Conservation (phyloP, 768 basidiomycete genomes). For the Termitomyces sp. region DNA sequence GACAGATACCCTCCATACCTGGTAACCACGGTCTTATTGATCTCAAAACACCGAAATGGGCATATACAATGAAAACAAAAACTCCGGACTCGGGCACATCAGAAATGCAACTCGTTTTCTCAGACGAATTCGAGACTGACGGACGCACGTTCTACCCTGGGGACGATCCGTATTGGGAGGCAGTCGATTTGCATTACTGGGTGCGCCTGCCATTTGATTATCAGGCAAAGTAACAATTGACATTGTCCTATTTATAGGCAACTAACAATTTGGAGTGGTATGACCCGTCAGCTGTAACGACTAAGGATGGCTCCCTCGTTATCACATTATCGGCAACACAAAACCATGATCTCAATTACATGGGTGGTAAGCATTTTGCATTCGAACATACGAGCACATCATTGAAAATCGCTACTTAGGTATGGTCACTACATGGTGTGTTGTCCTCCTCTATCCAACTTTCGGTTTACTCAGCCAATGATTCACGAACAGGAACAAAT, state of each 20-base stretch:
- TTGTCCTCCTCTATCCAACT: background rate
- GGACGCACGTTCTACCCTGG: slow-evolving; percentile 77
- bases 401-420: slow-evolving; percentile 32
- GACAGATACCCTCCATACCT: slow-evolving; percentile 53
- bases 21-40: slow-evolving; percentile 59
- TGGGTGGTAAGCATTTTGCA: slow-evolving; percentile 47
- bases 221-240: background rate
- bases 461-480: slow-evolving; percentile 23
- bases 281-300: slow-evolving; percentile 77
- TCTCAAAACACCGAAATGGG: slow-evolving; percentile 50
- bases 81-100: slow-evolving; percentile 48
- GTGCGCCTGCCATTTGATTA: slow-evolving; percentile 23
- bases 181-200: slow-evolving; percentile 79
- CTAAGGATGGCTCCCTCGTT: slow-evolving; percentile 65
- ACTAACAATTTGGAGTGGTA: slow-evolving; percentile 85
- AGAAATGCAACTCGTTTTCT: slow-evolving; percentile 59
- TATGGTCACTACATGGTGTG: slow-evolving; percentile 39
- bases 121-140: slow-evolving; percentile 74
- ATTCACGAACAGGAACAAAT: slow-evolving; percentile 64
- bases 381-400: slow-evolving; percentile 11
- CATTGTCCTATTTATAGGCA: slow-evolving; percentile 30
- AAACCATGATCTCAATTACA: slow-evolving; percentile 69
- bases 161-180: slow-evolving; percentile 85
- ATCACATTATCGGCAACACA: slow-evolving; percentile 63
- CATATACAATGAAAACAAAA: slow-evolving; percentile 52